Evolutionary conservation across 805 yeast species (phyloP), one percentile per base, ranked within the genome.

Genomic region (Teunomyces stri): DNA sequence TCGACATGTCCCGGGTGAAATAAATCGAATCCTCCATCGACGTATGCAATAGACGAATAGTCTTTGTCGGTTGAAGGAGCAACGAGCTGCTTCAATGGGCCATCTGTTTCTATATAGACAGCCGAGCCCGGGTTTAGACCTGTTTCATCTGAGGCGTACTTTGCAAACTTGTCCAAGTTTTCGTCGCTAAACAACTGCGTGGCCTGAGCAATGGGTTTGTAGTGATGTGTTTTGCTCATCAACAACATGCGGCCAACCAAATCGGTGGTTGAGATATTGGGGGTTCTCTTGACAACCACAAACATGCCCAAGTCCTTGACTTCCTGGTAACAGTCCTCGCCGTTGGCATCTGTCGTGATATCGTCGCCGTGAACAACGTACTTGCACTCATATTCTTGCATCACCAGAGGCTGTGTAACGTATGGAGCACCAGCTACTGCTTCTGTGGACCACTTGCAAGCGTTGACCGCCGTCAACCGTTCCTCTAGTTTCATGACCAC

Each of bases 281-380:
- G 92, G 0, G 99, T 94, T 54, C 99, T 75, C 66, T 88, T 90
- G 38, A 94, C 98, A n/a, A 89, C 89, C 16, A 84, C 78, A 62
- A 92, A 88, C 54, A 92, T 70, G n/a, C 95, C 96, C 61, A 81
- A 67, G 45, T 88, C 89, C 63, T 92, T 91, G 54, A 91, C 88
- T 21, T 65, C 75, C 48, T 86, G 85, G 68, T 94, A 94, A 59
- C 97, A 89, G 68, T 94, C 99, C 47, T 88, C 84, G 2, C 99
- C 99, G 60, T 89, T 78, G 12, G 96, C 96, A 66, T 94, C 98
- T 1, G 97, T 87, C 21, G 97, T 94, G 54, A 94, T 89, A 62
- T 94, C 99, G 66, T 94, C 99, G 5, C 99, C 99, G 65, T 94
- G 99, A 9, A 94, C 96, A n/a, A 94, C 99, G 63, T 84, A 94